phyloP scores from a whole-genome alignment of 176 grass and related monocot genomes.

The Hordeum vulgare region DNA sequence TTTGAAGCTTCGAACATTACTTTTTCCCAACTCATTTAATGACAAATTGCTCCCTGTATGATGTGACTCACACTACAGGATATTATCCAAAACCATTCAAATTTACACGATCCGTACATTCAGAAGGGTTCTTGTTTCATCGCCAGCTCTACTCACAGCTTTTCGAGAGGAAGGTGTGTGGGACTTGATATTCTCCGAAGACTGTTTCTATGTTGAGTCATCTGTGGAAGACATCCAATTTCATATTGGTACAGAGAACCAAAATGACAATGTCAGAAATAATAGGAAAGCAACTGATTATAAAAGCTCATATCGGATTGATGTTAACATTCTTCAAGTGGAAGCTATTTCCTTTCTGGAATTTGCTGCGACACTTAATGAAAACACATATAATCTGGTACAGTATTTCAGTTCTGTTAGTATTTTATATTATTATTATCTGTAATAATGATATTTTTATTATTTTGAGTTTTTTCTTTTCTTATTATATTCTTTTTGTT shows the following conservation, averaged over 20 bases:
- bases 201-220: constrained; percentile 71
- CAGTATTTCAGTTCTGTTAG: not conserved
- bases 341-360: constrained; percentile 90
- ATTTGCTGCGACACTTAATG: constrained; percentile 61
- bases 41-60: not conserved
- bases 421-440: constrained; percentile 5
- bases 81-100: constrained; percentile 66
- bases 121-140: constrained; percentile 78
- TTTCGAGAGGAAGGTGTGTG: constrained; percentile 84
- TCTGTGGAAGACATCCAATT: constrained; percentile 28
- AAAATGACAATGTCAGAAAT: constrained; percentile 21
- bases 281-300: constrained; percentile 4
- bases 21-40: not conserved
- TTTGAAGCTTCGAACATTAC: not conserved
- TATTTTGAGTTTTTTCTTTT: not conserved
- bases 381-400: constrained; percentile 68
- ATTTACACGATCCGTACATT: constrained; percentile 71
- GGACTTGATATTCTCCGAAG: constrained; percentile 81
- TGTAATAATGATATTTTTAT: not conserved
- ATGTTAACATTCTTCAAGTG: constrained; percentile 63
- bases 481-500: constrained; percentile 10
- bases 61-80: constrained; percentile 35
- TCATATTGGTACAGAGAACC: constrained; percentile 9
- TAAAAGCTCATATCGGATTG: constrained; percentile 26
- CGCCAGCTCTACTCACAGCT: constrained; percentile 60